These are phyloP conservation scores for Tulasnella calospora DNA, from an alignment of 768 basidiomycete species.

Conservation along the genomic window DNA sequence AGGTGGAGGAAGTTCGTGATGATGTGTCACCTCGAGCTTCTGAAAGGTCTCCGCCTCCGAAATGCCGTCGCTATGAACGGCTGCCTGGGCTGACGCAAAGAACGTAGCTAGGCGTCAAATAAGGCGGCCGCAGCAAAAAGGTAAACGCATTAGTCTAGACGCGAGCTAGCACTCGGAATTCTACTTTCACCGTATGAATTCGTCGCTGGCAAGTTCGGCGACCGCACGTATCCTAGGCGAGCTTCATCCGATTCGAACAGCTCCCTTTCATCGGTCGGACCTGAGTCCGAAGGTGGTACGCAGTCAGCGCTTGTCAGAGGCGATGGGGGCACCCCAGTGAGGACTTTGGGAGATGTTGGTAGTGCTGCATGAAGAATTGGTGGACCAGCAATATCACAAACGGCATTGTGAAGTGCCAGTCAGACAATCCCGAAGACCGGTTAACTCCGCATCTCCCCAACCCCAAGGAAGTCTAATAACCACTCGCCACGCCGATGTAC, in stretches of 20 bases:
- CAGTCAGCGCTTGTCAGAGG: not conserved
- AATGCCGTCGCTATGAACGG: not conserved
- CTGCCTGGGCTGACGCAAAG: not conserved
- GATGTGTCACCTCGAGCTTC: not conserved
- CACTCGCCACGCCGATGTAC: too few relatives aligned
- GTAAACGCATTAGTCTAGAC: too few relatives aligned
- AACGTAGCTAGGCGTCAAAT: not conserved
- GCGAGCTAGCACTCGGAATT: too few relatives aligned
- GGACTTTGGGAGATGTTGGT: not conserved
- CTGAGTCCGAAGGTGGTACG: not conserved
- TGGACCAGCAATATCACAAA: not conserved
- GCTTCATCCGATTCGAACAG: too few relatives aligned
- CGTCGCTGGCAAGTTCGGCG: too few relatives aligned
- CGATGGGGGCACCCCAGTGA: not conserved
- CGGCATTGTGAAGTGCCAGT: not conserved
- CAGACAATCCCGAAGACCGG: not conserved
- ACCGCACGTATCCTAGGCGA: too few relatives aligned
- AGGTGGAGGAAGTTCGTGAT: not conserved
- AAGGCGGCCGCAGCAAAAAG: not conserved
- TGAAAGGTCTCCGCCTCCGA: slow-evolving; percentile 1
- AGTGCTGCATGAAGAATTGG: not conserved
- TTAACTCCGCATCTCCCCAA: not conserved
- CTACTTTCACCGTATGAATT: too few relatives aligned
- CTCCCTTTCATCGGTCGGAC: not conserved
- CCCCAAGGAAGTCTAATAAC: not conserved